Base-by-base conservation (phyloP, 176 grass and related monocot species). In the Triticum monococcum region DNA sequence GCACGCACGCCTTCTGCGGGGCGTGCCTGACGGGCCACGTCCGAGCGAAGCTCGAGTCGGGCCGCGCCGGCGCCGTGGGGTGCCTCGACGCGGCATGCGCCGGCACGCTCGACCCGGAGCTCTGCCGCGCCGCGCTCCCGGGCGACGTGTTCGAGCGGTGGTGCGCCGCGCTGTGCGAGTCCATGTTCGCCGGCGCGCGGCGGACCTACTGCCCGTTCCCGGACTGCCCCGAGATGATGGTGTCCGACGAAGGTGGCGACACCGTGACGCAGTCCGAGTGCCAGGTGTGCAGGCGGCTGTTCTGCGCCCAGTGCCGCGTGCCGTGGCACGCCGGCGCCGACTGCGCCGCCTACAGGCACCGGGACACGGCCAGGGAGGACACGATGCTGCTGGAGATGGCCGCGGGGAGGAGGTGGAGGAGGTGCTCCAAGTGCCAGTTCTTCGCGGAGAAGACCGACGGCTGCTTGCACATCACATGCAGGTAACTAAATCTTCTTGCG, bases 1-100 rank as follows among this genome's bases (percentile, higher is more conserved):
- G 94, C 77, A 7, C 71, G n/a, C 94, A 97, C 71, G 83, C 87
- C 4, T 97, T 94, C 77, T 97, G 92, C 83, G 54, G 38, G 1
- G n/a, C 38, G 70, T 94, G 92, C 83, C 80, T 94, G 3, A 28
- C 61, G 1, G 31, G 68, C 35, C 90, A 94, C 84, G 43, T 94
- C 50, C 67, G 80, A 46, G 75, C 72, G 23, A 89, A 86, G 68
- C 65, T 94, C 68, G 82, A 89, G 80, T 16, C 12, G 24, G 85
- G 72, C 81, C 57, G 62, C 22, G 50, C 68, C 16, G 83, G 5
- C 6, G 12, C 11, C 62, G 80, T 95, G 1, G 60, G 56, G 32
- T 95, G 92, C 48, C 93, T 88, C 8, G 95, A 93, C 83, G 71
- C 83, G 78, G 28, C 56, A 0, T 93, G 95, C 76, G 18, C 4